A percentile compares a stretch with the other conserved stretches of the same genome.
phyloP scores from a whole-genome alignment of 805 yeast genomes.

The Wickerhamiella occidentalis region DNA sequence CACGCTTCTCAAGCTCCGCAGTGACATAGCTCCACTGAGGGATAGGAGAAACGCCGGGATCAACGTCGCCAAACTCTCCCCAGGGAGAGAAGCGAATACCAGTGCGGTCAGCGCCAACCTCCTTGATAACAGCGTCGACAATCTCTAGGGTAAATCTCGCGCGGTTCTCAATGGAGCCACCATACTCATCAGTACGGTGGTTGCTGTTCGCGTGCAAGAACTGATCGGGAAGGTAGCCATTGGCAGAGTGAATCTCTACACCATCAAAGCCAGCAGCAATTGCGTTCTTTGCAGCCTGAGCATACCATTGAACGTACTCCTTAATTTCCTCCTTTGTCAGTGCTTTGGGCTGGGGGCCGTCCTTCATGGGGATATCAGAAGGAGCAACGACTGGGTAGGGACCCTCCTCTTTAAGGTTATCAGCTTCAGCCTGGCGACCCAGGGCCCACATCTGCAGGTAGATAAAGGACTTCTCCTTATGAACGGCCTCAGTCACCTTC shows the following conservation, averaged over 20 bases:
- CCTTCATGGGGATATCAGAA: slow-evolving; percentile 26
- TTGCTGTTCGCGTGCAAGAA: slow-evolving; percentile 39
- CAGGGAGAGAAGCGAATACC: slow-evolving; percentile 33
- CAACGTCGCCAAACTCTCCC: slow-evolving; percentile 26
- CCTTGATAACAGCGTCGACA: slow-evolving; percentile 31
- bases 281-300: slow-evolving; percentile 40
- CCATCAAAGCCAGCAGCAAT: slow-evolving; percentile 47
- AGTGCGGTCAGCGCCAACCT: slow-evolving; percentile 29
- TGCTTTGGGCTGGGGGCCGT: slow-evolving; percentile 19
- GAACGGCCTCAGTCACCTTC: slow-evolving; percentile 35
- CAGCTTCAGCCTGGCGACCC: slow-evolving; percentile 37
- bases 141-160: slow-evolving; percentile 38
- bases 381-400: slow-evolving; percentile 30
- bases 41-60: slow-evolving; percentile 24
- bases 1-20: slow-evolving; percentile 33
- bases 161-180: slow-evolving; percentile 51
- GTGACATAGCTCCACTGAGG: slow-evolving; percentile 34
- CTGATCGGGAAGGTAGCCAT: slow-evolving; percentile 43
- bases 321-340: slow-evolving; percentile 33
- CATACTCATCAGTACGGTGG: slow-evolving; percentile 48
- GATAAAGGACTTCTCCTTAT: slow-evolving; percentile 31
- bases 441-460: slow-evolving; percentile 36
- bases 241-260: slow-evolving; percentile 54
- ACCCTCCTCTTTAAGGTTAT: slow-evolving; percentile 28
- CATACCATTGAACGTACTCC: slow-evolving; percentile 33